Evolutionary conservation across 2,329 filamentous ascomycete species (phyloP).

Genomic region (Fusarium liriodendri): DNA sequence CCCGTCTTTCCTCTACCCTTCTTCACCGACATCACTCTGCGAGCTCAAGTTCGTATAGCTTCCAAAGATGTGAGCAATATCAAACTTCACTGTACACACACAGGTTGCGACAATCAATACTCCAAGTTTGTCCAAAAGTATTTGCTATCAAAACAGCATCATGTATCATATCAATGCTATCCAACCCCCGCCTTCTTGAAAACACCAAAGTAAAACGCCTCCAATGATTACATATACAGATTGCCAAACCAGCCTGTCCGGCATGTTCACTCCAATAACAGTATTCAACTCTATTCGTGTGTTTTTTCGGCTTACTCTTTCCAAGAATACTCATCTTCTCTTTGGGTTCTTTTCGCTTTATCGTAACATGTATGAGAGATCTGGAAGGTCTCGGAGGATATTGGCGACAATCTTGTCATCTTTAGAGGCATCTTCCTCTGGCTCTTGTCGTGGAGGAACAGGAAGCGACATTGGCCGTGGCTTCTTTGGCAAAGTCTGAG

Average conservation of each 20-base stretch:
- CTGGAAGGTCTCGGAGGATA: constrained; percentile 54
- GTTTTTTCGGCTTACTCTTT: not conserved
- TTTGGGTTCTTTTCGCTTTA: constrained; percentile 37
- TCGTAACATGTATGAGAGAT: constrained; percentile 60
- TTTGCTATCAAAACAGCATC: constrained; percentile 7
- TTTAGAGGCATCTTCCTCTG: constrained; percentile 21
- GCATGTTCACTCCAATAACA: not conserved
- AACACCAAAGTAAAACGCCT: constrained; percentile 24
- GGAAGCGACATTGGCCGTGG: constrained; percentile 9
- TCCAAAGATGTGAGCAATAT: not conserved
- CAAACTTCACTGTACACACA: not conserved
- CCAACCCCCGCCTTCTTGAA: not conserved
- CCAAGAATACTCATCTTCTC: constrained; percentile 1
- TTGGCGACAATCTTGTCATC: constrained; percentile 49
- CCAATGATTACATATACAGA: constrained; percentile 31
- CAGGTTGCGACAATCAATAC: not conserved
- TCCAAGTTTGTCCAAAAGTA: not conserved
- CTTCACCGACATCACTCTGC: not conserved
- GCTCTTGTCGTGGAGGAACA: constrained; percentile 12
- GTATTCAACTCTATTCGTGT: not conserved
- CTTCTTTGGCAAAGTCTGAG: not conserved
- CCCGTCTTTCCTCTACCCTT: too few relatives aligned
- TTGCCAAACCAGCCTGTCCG: not conserved
- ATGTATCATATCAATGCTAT: constrained; percentile 15
- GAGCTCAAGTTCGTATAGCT: not conserved